Evolutionary conservation across 331 rosid species (phyloP).

Genomic region (Acacia concinna): DNA sequence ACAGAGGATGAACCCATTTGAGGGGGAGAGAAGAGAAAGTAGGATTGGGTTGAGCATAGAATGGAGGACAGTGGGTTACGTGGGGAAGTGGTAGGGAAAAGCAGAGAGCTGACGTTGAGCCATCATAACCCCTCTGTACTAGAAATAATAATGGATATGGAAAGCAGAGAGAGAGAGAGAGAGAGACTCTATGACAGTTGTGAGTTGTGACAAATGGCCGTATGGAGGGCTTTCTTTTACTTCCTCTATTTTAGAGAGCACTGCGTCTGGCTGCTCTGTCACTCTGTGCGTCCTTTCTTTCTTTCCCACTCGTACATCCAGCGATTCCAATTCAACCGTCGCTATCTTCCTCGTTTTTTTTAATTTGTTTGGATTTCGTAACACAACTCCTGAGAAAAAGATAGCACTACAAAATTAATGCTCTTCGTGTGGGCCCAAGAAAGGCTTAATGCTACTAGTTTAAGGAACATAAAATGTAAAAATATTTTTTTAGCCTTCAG

Average conservation of each 20-base stretch:
- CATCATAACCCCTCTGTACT: constrained; percentile 45
- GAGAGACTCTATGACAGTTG: no score
- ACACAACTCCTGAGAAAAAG: background rate
- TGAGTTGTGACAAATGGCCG: no score
- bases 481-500: no score
- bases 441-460: background rate
- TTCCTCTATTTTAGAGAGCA: background rate
- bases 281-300: background rate
- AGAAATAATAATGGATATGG: no score
- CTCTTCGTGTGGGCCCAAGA: background rate
- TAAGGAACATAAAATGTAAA: no score
- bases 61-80: constrained; percentile 24
- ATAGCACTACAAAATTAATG: no score
- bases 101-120: constrained; percentile 62
- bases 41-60: background rate
- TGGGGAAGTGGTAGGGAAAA: constrained; percentile 41
- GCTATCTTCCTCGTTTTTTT: background rate
- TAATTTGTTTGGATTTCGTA: background rate
- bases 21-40: background rate
- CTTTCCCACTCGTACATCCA: background rate
- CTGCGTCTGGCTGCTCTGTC: background rate
- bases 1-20: constrained; percentile 65
- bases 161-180: no score
- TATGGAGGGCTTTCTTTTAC: no score
- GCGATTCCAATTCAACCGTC: background rate